phyloP scores from a whole-genome alignment of 768 basidiomycete species.

The Tulasnella sp. region DNA sequence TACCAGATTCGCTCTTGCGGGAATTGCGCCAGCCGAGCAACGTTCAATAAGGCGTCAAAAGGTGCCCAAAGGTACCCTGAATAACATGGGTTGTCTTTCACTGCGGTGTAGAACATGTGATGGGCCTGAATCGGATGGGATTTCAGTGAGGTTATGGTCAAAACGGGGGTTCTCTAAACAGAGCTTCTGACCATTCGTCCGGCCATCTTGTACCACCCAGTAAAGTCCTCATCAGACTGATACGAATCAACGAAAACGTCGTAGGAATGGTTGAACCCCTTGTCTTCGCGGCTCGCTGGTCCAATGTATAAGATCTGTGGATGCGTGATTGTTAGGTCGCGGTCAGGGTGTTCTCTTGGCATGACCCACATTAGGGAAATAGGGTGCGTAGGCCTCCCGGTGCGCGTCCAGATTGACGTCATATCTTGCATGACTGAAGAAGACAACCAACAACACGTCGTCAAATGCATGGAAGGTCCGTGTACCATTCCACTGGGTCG shows the following conservation, averaged over 20 bases:
- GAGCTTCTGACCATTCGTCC: conserved; percentile 51
- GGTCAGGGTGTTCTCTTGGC: too few species aligned
- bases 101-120: conserved; percentile 56
- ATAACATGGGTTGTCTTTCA: conserved; percentile 52
- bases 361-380: conserved; percentile 56
- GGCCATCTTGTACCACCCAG: conserved; percentile 42
- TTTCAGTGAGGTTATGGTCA: background rate
- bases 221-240: conserved; percentile 51
- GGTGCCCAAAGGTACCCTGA: conserved; percentile 59
- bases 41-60: conserved; percentile 55
- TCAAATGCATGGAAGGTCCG: conserved; percentile 45
- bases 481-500: conserved; percentile 1
- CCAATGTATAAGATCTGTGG: conserved; percentile 56
- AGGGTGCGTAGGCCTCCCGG: conserved; percentile 52
- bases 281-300: conserved; percentile 52
- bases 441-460: conserved; percentile 53
- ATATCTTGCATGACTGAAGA: conserved; percentile 57
- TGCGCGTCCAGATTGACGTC: conserved; percentile 54
- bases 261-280: conserved; percentile 54
- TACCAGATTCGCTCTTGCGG: conserved; percentile 55
- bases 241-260: conserved; percentile 57
- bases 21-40: conserved; percentile 54
- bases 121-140: conserved; percentile 49
- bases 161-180: conserved; percentile 31
- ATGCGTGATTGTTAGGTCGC: background rate